Evolutionary conservation across 148 eudicot genomes (phyloP).

Genomic region (Fagopyrum homotropicum): DNA sequence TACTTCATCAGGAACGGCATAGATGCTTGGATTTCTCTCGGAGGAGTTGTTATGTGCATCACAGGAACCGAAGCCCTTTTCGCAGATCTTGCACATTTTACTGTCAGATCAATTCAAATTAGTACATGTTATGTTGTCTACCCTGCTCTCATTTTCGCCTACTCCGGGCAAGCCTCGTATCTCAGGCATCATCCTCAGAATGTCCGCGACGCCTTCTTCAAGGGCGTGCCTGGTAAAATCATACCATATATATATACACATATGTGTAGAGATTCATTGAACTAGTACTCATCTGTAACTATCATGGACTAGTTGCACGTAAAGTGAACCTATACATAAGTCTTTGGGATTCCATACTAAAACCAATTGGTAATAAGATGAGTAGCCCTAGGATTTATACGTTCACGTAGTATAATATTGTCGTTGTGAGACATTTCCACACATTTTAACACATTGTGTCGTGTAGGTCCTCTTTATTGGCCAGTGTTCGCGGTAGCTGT

Average conservation of each 20-base stretch:
- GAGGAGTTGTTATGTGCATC: slow-evolving; percentile 34
- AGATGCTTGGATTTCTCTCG: slow-evolving; percentile 40
- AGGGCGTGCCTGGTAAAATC: slow-evolving; percentile 28
- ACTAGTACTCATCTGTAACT: no score
- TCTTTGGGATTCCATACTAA: no score
- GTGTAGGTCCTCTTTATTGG: slow-evolving; percentile 13
- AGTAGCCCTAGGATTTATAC: no score
- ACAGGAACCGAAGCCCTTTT: slow-evolving; percentile 22
- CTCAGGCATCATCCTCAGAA: slow-evolving; percentile 24
- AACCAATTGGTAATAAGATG: no score
- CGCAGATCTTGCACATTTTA: slow-evolving; percentile 43
- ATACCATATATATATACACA: neutral
- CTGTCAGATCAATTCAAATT: slow-evolving; percentile 34
- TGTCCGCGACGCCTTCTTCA: slow-evolving; percentile 28
- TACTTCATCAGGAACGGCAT: slow-evolving; percentile 31
- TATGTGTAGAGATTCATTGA: no score
- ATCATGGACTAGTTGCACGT: no score
- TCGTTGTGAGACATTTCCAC: no score
- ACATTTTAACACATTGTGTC: no score
- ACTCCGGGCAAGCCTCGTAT: slow-evolving; percentile 37
- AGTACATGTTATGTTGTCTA: slow-evolving; percentile 30
- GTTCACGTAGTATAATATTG: no score
- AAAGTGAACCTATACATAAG: no score
- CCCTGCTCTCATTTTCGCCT: slow-evolving; percentile 33
- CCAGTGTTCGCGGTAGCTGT: slow-evolving; percentile 40